These are phyloP conservation scores for Talaromyces proteolyticus DNA, from an alignment of 495 filamentous ascomycete genomes.

Conservation along the genomic window DNA sequence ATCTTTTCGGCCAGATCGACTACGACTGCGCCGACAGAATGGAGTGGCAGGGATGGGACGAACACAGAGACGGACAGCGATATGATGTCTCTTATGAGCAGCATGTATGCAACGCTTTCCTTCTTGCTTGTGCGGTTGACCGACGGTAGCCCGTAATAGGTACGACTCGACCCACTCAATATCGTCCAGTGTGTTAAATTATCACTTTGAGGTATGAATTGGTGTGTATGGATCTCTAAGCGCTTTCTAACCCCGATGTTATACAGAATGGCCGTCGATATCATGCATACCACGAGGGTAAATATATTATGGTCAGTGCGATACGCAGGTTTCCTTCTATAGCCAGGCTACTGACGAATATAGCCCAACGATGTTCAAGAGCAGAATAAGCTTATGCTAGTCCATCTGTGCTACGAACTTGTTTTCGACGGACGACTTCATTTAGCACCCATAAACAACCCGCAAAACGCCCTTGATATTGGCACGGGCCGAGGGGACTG, in stretches of 20 bases:
- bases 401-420: constrained; percentile 5
- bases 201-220: constrained; percentile 9
- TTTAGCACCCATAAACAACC: constrained; percentile 11
- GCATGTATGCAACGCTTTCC: background rate
- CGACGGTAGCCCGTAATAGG: background rate
- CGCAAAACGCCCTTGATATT: constrained; percentile 27
- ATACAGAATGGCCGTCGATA: constrained; percentile 8
- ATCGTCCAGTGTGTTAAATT: constrained; percentile 7
- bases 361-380: constrained; percentile 9
- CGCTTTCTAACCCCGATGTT: background rate
- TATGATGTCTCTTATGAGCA: background rate
- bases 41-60: background rate
- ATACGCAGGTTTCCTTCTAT: background rate
- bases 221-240: background rate
- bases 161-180: constrained; percentile 7
- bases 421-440: constrained; percentile 8
- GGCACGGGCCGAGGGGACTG: constrained; percentile 42
- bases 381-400: constrained; percentile 7
- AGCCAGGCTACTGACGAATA: background rate
- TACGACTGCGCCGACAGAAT: constrained; percentile 8
- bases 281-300: constrained; percentile 8
- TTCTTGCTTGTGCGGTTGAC: background rate
- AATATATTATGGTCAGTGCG: constrained; percentile 9
- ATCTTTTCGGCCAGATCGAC: background rate
- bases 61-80: background rate